These are phyloP conservation scores for Quambalaria eucalypti DNA, from an alignment of 1,284 basidiomycete genomes.

Conservation along the genomic window DNA sequence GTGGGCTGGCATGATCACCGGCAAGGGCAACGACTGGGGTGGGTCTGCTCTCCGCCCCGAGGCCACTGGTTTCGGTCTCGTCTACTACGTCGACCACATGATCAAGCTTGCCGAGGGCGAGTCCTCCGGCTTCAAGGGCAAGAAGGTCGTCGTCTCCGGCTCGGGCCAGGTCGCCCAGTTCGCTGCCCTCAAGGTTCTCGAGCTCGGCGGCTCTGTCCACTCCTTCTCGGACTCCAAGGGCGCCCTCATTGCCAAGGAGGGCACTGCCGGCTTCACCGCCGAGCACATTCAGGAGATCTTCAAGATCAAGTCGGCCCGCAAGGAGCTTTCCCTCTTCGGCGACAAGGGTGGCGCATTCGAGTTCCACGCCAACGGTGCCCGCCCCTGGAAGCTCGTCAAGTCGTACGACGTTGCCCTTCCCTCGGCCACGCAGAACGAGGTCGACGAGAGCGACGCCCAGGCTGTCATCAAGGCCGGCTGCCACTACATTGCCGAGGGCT, in stretches of 20 bases:
- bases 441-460: slow-evolving; percentile 62
- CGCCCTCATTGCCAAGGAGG: slow-evolving; percentile 55
- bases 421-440: slow-evolving; percentile 70
- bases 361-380: slow-evolving; percentile 48
- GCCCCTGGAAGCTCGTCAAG: slow-evolving; percentile 66
- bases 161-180: slow-evolving; percentile 65
- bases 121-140: slow-evolving; percentile 50
- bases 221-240: slow-evolving; percentile 74
- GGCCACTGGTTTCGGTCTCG: slow-evolving; percentile 60
- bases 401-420: slow-evolving; percentile 64
- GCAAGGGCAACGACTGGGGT: slow-evolving; percentile 67
- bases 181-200: slow-evolving; percentile 70
- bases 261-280: slow-evolving; percentile 49
- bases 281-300: slow-evolving; percentile 47
- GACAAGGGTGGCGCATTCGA: slow-evolving; percentile 16
- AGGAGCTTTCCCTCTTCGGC: slow-evolving; percentile 45
- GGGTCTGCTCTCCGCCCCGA: slow-evolving; percentile 29
- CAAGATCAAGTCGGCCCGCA: slow-evolving; percentile 61
- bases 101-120: slow-evolving; percentile 48
- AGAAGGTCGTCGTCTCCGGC: slow-evolving; percentile 62
- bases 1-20: slow-evolving; percentile 67
- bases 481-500: slow-evolving; percentile 68
- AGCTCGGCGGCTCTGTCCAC: slow-evolving; percentile 65
- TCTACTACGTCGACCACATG: slow-evolving; percentile 68
- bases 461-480: slow-evolving; percentile 63